Evolutionary conservation across 495 filamentous ascomycete species (phyloP).

Genomic region (Rhypophila decipiens): DNA sequence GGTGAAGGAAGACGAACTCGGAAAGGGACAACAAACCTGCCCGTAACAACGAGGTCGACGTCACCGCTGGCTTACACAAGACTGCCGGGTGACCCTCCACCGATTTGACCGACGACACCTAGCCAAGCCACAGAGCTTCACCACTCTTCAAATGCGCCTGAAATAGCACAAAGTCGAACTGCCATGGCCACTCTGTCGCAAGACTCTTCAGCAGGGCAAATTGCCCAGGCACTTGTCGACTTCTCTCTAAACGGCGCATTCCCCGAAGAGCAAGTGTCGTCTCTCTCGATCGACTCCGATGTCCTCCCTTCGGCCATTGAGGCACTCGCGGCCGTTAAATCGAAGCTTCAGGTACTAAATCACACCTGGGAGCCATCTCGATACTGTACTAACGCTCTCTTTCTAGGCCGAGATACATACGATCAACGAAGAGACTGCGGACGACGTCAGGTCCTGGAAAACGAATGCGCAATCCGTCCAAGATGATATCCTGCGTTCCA

Average conservation of each 20-base stretch:
- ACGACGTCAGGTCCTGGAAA: conserved; percentile 80
- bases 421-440: conserved; percentile 64
- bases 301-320: conserved; percentile 58
- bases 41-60: neutral
- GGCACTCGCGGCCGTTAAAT: conserved; percentile 57
- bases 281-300: conserved; percentile 52
- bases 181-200: conserved; percentile 14
- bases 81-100: no score
- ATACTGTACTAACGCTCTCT: conserved; percentile 5
- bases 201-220: conserved; percentile 9
- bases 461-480: conserved; percentile 75
- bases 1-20: no score
- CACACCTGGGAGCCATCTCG: neutral
- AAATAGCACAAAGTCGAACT: neutral
- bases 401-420: conserved; percentile 60
- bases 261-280: conserved; percentile 66
- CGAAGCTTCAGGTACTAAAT: conserved; percentile 58
- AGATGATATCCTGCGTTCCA: conserved; percentile 68
- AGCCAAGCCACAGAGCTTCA: no score
- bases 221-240: conserved; percentile 63
- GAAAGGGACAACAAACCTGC: no score
- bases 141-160: neutral
- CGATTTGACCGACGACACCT: neutral
- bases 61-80: neutral
- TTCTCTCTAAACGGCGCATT: conserved; percentile 67